Conservation (phyloP, 1,284 basidiomycete genomes). For the Microbotryum violaceum region DNA sequence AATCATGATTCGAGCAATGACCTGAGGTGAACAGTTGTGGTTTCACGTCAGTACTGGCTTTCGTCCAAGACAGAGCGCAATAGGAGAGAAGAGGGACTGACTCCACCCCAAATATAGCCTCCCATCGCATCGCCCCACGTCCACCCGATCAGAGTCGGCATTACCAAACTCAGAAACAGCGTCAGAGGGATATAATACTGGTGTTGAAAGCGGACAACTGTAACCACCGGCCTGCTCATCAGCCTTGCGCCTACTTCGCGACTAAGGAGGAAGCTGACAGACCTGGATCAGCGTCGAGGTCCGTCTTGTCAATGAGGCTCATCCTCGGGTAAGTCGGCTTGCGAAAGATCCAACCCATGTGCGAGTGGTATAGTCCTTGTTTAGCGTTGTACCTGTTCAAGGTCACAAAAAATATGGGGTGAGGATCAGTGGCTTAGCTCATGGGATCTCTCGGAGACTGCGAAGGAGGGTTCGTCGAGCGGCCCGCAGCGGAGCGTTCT, state of each 20-base stretch:
- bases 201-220: conserved; percentile 68
- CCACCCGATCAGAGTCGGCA: conserved; percentile 52
- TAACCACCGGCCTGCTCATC: not conserved
- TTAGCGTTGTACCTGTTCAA: conserved; percentile 55
- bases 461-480: not conserved
- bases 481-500: not conserved
- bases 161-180: conserved; percentile 52
- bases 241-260: too few relatives aligned
- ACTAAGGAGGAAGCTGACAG: not conserved
- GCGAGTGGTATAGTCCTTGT: conserved; percentile 61
- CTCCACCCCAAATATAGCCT: conserved; percentile 60
- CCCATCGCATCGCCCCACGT: conserved; percentile 57
- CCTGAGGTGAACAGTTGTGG: conserved; percentile 13
- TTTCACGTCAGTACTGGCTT: not conserved
- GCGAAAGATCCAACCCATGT: conserved; percentile 78
- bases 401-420: too few relatives aligned
- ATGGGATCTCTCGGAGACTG: not conserved
- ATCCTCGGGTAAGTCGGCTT: conserved; percentile 61
- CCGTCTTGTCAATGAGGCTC: conserved; percentile 57
- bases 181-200: conserved; percentile 59
- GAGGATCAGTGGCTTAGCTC: not conserved
- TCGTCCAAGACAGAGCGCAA: conserved; percentile 15
- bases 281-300: conserved; percentile 55
- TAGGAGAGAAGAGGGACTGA: conserved; percentile 52
- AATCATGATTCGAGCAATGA: conserved; percentile 53